These are phyloP conservation scores for Globisporangium parvum DNA, from an alignment of 352 stramenopile genomes.

Conservation along the genomic window DNA sequence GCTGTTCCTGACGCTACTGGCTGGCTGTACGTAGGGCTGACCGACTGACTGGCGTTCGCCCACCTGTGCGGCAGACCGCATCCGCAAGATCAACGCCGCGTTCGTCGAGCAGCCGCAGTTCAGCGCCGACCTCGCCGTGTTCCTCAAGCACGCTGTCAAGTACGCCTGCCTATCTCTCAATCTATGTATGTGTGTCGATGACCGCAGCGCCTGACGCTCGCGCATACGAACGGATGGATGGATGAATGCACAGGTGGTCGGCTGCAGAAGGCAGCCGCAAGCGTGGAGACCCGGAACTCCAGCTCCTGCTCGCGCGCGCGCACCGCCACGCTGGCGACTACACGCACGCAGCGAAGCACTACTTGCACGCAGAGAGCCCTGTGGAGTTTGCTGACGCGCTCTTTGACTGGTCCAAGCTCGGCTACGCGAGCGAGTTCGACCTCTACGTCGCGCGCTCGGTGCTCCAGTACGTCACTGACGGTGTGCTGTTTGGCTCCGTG, in stretches of 20 bases:
- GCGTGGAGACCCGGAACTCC: conserved; percentile 67
- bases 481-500: not conserved
- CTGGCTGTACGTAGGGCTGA: not conserved
- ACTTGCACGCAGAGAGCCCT: conserved; percentile 68
- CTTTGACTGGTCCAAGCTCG: conserved; percentile 66
- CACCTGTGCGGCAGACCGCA: conserved; percentile 19
- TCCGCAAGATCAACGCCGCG: conserved; percentile 55
- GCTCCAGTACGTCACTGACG: conserved; percentile 57
- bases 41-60: not conserved
- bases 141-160: conserved; percentile 82
- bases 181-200: not conserved
- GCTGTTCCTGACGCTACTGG: not conserved
- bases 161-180: conserved; percentile 28
- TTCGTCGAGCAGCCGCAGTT: conserved; percentile 66
- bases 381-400: conserved; percentile 62
- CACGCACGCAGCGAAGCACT: conserved; percentile 69
- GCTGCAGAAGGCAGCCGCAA: conserved; percentile 59
- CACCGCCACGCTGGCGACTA: conserved; percentile 51
- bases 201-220: not conserved
- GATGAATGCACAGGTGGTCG: conserved; percentile 43
- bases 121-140: conserved; percentile 52
- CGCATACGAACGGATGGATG: not conserved
- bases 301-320: conserved; percentile 58
- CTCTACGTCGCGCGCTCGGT: conserved; percentile 71
- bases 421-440: conserved; percentile 77